These are phyloP conservation scores for Halophytophthora polymorphica DNA, from an alignment of 352 stramenopile genomes.

Conservation along the genomic window DNA sequence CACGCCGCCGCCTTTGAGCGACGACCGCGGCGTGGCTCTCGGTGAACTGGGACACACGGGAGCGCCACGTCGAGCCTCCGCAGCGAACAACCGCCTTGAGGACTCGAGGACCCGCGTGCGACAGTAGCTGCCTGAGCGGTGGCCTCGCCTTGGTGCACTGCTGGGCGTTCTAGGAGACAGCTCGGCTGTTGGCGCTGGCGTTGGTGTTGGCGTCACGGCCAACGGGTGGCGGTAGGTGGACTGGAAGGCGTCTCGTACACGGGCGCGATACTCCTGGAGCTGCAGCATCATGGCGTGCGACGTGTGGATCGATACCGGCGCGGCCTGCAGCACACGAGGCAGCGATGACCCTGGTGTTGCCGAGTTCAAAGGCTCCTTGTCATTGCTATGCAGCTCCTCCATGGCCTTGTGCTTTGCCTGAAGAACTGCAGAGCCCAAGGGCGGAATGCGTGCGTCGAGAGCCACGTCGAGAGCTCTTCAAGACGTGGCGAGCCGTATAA, in stretches of 20 bases:
- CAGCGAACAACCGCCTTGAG: constrained; percentile 33
- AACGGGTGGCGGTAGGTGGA: constrained; percentile 53
- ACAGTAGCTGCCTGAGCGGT: constrained; percentile 29
- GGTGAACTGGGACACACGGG: constrained; percentile 1
- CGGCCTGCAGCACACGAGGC: constrained; percentile 5
- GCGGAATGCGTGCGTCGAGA: too few species aligned
- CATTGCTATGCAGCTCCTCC: too few species aligned
- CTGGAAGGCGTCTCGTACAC: constrained; percentile 36
- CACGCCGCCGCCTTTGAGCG: constrained; percentile 29
- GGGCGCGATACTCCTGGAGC: constrained; percentile 50
- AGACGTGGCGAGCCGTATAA: too few species aligned
- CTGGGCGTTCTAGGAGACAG: constrained; percentile 1
- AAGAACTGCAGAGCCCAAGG: too few species aligned
- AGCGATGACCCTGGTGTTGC: constrained; percentile 4
- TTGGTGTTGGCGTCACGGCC: constrained; percentile 3
- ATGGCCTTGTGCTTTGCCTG: too few species aligned
- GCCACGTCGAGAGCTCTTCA: too few species aligned
- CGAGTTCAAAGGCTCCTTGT: too few species aligned
- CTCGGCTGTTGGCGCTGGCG: not conserved
- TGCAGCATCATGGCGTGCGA: constrained; percentile 65
- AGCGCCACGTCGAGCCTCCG: constrained; percentile 1
- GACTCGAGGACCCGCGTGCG: constrained; percentile 39
- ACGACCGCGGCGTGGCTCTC: constrained; percentile 9
- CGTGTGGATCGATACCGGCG: constrained; percentile 26
- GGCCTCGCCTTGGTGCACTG: constrained; percentile 12